Evolutionary conservation across 352 stramenopile genomes (phyloP), one percentile per base, ranked within the genome.

Genomic region (Pythium aquatile): DNA sequence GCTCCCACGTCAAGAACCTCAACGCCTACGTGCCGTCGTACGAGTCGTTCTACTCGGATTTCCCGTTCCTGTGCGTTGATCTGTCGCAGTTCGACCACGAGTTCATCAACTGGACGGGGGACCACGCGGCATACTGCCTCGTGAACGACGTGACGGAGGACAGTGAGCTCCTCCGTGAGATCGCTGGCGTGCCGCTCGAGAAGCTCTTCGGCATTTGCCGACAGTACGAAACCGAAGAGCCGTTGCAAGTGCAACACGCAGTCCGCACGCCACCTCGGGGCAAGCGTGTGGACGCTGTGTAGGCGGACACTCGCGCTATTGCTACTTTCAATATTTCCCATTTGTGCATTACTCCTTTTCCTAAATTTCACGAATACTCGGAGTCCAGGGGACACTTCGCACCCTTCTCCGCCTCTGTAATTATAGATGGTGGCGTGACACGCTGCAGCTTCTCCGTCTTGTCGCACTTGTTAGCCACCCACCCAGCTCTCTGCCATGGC

Each of bases 1-100:
- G 68, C 17, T 88, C 81, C 1, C 54, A 66, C 1, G 77, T 90
- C 3, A 71, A 62, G 39, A 73, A 78, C n/a, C 70, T 90, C 5
- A 74, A 77, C 20, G 81, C 73, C 1, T 90, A 88, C 62, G 69
- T 90, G 35, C 81, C 78, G 52, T 77, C 71, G 10, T 90, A 85
- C 46, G 79, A 87, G 59, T 86, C 78, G n/a, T 82, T 69, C 75
- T 90, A 86, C 63, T 86, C 81, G 20, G 81, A 87, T 51, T 90
- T 90, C 29, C 78, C 81, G 13, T 87, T 80, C 32, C 65, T 90
- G 2, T 85, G 77, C 30, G 81, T 90, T 3, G 69, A 81, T n/a
- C 65, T 90, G 28, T 63, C 56, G 30, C 58, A 69, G 20, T 88
- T 90, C 59, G 79, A 88, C 44, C 63, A 76, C 40, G 70, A 74